Conservation (phyloP, 2,329 filamentous ascomycete species). For the Trichoderma koningii region DNA sequence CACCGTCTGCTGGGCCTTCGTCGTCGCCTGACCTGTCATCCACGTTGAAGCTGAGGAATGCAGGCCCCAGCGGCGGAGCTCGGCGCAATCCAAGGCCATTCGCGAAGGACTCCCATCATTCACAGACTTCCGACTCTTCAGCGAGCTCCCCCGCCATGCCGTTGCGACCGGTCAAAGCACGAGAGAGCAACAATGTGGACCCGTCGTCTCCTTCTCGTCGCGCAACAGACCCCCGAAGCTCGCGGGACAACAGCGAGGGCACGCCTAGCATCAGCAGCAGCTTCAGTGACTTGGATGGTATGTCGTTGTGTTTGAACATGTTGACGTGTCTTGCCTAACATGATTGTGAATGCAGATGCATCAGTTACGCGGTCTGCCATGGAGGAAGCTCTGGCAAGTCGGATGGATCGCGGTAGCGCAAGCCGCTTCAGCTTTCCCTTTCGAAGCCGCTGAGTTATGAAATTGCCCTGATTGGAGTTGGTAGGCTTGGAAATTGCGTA, state of each 20-base stretch:
- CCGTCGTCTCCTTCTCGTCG: slow-evolving; percentile 59
- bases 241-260: slow-evolving; percentile 68
- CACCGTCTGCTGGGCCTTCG: slow-evolving; percentile 36
- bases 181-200: slow-evolving; percentile 43
- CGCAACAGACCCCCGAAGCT: slow-evolving; percentile 52
- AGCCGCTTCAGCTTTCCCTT: slow-evolving; percentile 66
- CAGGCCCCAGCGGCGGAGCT: slow-evolving; percentile 42
- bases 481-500: slow-evolving; percentile 9
- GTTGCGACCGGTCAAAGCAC: slow-evolving; percentile 36
- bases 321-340: neutral
- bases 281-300: slow-evolving; percentile 82
- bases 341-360: slow-evolving; percentile 56
- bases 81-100: slow-evolving; percentile 37
- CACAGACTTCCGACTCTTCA: slow-evolving; percentile 66
- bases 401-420: slow-evolving; percentile 43
- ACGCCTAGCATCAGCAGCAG: slow-evolving; percentile 82
- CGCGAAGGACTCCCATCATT: slow-evolving; percentile 46
- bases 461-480: slow-evolving; percentile 42
- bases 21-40: slow-evolving; percentile 53
- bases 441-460: slow-evolving; percentile 56
- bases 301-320: slow-evolving; percentile 26
- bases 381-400: slow-evolving; percentile 72
- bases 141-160: slow-evolving; percentile 53
- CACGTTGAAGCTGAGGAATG: slow-evolving; percentile 47
- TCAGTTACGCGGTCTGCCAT: slow-evolving; percentile 79